Conservation (phyloP, 2,329 filamentous ascomycete species). For the Pyrenochaeta sp. region DNA sequence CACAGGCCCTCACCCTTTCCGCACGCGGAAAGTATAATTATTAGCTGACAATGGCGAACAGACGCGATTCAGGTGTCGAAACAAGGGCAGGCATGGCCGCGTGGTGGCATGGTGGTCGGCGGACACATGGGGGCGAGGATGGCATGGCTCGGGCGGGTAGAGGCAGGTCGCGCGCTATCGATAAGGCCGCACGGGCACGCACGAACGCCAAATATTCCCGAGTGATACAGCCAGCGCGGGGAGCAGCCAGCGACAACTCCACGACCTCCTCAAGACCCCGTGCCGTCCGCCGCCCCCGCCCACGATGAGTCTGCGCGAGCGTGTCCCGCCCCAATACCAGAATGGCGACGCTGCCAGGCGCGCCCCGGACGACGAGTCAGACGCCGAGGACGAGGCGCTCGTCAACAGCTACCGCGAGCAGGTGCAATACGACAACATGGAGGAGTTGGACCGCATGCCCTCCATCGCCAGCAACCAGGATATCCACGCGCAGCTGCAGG, state of each 20-base stretch:
- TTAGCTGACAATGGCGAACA: no score
- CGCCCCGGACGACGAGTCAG: slow-evolving; percentile 76
- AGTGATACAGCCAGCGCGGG: slow-evolving; percentile 20
- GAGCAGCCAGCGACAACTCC: slow-evolving; percentile 19
- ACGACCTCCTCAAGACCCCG: slow-evolving; percentile 8
- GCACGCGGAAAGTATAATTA: no score
- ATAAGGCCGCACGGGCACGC: slow-evolving; percentile 25
- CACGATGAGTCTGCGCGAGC: slow-evolving; percentile 29
- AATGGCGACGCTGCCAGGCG: slow-evolving; percentile 49
- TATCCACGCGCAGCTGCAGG: slow-evolving; percentile 88
- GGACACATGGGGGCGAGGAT: no score
- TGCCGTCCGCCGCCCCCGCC: slow-evolving; percentile 11
- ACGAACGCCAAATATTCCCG: slow-evolving; percentile 23
- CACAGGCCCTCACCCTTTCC: no score
- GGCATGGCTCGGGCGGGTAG: no score
- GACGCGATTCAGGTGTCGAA: no score
- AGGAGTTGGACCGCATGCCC: slow-evolving; percentile 76
- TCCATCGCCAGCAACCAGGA: slow-evolving; percentile 77
- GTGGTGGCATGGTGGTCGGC: no score
- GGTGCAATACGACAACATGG: slow-evolving; percentile 89
- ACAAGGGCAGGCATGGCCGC: no score
- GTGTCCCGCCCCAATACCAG: slow-evolving; percentile 42
- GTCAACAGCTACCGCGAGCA: slow-evolving; percentile 95
- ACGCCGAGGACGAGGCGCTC: slow-evolving; percentile 94
- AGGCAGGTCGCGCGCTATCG: no score